Percentiles rank a stretch among this genome's conserved stretches.
These are phyloP conservation scores for Ciborinia camelliae DNA, from an alignment of 2,329 filamentous ascomycete genomes.

Conservation along the genomic window DNA sequence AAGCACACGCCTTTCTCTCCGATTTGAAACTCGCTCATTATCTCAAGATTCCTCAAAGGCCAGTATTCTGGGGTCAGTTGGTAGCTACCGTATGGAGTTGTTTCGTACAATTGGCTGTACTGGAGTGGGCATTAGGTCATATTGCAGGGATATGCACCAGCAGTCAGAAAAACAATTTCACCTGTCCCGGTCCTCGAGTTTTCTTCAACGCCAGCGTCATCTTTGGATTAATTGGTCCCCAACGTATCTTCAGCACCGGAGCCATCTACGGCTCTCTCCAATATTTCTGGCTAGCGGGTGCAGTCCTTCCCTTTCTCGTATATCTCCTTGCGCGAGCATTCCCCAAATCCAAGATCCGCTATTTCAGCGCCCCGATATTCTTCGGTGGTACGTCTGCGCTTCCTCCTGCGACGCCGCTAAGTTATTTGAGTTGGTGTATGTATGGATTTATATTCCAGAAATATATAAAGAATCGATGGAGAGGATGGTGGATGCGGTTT, in stretches of 20 bases:
- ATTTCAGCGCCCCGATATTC: slow-evolving; percentile 20
- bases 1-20: slow-evolving; percentile 19
- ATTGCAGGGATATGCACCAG: slow-evolving; percentile 62
- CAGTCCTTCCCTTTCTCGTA: slow-evolving; percentile 57
- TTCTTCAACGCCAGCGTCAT: slow-evolving; percentile 66
- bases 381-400: slow-evolving; percentile 18
- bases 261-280: slow-evolving; percentile 62
- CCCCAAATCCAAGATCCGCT: slow-evolving; percentile 57
- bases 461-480: slow-evolving; percentile 60
- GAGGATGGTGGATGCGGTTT: slow-evolving; percentile 74
- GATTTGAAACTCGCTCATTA: slow-evolving; percentile 51
- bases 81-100: slow-evolving; percentile 64
- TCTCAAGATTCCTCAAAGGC: slow-evolving; percentile 59
- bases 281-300: slow-evolving; percentile 70
- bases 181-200: slow-evolving; percentile 45
- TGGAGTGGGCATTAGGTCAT: slow-evolving; percentile 57
- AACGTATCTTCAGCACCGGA: slow-evolving; percentile 41
- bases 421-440: slow-evolving; percentile 65
- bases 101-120: slow-evolving; percentile 61
- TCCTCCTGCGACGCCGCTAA: slow-evolving; percentile 67
- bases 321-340: slow-evolving; percentile 53
- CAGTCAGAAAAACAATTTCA: slow-evolving; percentile 45
- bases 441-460: slow-evolving; percentile 68
- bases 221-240: slow-evolving; percentile 70
- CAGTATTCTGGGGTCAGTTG: slow-evolving; percentile 64